A percentile compares a stretch with the other conserved stretches of the same genome.
Evolutionary conservation across 305 asterid species (phyloP).

Genomic region (Nicotiana rustica): DNA sequence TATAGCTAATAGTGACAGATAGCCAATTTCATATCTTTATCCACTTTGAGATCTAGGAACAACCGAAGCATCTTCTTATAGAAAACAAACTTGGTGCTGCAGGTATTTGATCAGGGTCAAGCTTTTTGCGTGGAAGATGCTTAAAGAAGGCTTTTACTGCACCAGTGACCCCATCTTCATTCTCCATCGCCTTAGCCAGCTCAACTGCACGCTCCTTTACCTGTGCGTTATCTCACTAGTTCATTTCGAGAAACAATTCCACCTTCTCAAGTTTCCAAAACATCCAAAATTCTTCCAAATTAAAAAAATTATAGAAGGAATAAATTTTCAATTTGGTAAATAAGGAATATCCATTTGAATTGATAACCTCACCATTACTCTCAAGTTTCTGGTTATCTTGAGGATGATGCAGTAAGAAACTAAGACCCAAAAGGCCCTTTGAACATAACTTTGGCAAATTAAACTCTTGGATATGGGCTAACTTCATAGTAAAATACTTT

Average conservation of each 20-base stretch:
- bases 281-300: neutral
- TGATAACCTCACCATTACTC: neutral
- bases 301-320: neutral
- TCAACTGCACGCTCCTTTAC: constrained; percentile 87
- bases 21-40: neutral
- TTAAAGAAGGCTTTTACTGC: constrained; percentile 91
- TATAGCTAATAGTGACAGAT: neutral
- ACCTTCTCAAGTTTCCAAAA: neutral
- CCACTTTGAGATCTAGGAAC: constrained; percentile 60
- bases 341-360: neutral
- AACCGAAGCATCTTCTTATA: constrained; percentile 76
- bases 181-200: constrained; percentile 91
- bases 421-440: constrained; percentile 2
- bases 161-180: constrained; percentile 93
- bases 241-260: neutral
- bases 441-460: constrained; percentile 14
- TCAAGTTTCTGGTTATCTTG: neutral
- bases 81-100: constrained; percentile 60
- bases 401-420: constrained; percentile 7
- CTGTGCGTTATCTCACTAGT: constrained; percentile 51
- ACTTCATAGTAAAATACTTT: neutral
- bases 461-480: neutral
- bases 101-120: constrained; percentile 56
- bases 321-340: neutral
- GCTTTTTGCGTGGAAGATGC: constrained; percentile 72